Evolutionary conservation across 441 rosid species (phyloP).

Genomic region (Aquilaria agallochum): DNA sequence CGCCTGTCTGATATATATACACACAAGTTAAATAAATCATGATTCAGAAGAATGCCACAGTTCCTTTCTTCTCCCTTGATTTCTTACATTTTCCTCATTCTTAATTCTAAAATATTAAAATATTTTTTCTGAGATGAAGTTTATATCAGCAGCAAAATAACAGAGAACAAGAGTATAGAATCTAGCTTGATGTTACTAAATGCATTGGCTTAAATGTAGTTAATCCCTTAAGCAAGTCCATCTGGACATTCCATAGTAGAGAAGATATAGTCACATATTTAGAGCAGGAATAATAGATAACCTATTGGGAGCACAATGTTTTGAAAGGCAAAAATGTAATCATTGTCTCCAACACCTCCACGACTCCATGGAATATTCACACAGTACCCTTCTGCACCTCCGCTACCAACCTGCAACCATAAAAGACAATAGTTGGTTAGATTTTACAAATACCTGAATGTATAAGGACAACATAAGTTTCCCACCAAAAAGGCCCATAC

Average conservation of each 20-base stretch:
- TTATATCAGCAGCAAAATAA: too few relatives aligned
- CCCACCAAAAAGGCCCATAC: background rate
- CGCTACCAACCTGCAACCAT: constrained; percentile 63
- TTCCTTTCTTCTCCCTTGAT: too few relatives aligned
- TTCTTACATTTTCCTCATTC: too few relatives aligned
- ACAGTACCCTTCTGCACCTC: constrained; percentile 92
- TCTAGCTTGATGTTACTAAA: too few relatives aligned
- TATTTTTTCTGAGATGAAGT: too few relatives aligned
- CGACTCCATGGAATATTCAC: constrained; percentile 96
- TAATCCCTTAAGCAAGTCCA: background rate
- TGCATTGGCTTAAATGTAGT: too few relatives aligned
- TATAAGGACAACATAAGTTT: constrained; percentile 2
- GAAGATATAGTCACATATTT: background rate
- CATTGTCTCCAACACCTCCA: constrained; percentile 91
- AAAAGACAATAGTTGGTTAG: background rate
- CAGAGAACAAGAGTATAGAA: too few relatives aligned
- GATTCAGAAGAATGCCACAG: too few relatives aligned
- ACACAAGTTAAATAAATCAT: too few relatives aligned
- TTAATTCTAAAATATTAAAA: too few relatives aligned
- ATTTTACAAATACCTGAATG: too few relatives aligned
- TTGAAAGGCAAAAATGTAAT: constrained; percentile 87
- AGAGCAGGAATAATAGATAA: constrained; percentile 22
- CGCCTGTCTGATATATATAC: too few relatives aligned
- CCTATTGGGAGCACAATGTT: constrained; percentile 94
- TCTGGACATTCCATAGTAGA: constrained; percentile 4